Conservation (phyloP, 2,329 filamentous ascomycete species). For the Sporothrix sp. region DNA sequence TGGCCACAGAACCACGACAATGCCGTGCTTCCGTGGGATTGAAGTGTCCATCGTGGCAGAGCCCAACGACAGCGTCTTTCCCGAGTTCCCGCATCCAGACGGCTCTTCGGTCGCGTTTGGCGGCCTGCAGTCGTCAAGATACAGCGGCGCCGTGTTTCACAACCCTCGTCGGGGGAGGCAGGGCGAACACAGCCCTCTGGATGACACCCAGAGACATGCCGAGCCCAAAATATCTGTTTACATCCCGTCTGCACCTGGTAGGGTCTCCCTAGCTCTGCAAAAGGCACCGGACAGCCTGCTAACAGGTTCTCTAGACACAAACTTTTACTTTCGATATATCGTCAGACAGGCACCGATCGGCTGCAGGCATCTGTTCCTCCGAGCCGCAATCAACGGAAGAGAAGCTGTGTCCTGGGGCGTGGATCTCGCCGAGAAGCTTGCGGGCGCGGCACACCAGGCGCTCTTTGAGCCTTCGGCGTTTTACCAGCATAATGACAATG, state of each 20-base stretch:
- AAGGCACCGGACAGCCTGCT: not conserved
- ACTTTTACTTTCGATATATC: slow-evolving; percentile 44
- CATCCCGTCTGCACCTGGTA: slow-evolving; percentile 45
- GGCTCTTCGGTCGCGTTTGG: slow-evolving; percentile 33
- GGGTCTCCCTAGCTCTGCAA: not conserved
- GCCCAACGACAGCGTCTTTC: slow-evolving; percentile 30
- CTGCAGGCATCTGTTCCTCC: slow-evolving; percentile 42
- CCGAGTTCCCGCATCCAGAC: slow-evolving; percentile 48
- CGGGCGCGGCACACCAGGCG: slow-evolving; percentile 24
- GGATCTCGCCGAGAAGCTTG: slow-evolving; percentile 33
- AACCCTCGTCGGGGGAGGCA: slow-evolving; percentile 7
- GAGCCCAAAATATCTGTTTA: slow-evolving; percentile 44
- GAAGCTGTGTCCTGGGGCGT: slow-evolving; percentile 44
- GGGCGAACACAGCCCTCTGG: not conserved
- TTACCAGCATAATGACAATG: slow-evolving; percentile 31
- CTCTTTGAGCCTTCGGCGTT: slow-evolving; percentile 39
- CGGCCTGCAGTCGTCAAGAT: slow-evolving; percentile 9
- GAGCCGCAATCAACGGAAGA: slow-evolving; percentile 44
- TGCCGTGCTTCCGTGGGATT: slow-evolving; percentile 42
- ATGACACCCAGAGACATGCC: slow-evolving; percentile 19
- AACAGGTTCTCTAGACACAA: slow-evolving; percentile 30
- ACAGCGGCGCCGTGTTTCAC: not conserved
- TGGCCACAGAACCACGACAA: no score
- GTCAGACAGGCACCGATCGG: slow-evolving; percentile 28
- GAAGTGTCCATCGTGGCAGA: slow-evolving; percentile 32